These are phyloP conservation scores for Salix udensis DNA, from an alignment of 345 rosid genomes.

Conservation along the genomic window DNA sequence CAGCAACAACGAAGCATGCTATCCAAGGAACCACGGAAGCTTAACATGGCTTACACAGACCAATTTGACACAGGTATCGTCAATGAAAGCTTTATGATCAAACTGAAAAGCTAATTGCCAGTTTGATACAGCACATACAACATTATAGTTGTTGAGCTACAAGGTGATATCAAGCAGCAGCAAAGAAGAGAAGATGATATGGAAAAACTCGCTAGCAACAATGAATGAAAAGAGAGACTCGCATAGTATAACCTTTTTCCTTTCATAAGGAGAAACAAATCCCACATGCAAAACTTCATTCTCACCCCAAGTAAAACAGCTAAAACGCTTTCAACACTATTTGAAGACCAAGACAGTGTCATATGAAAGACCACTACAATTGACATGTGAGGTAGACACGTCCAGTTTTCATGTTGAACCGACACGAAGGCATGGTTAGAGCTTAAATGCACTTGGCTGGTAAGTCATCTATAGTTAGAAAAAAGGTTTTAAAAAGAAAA, in stretches of 20 bases:
- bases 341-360: neutral
- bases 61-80: neutral
- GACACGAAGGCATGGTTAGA: neutral
- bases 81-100: neutral
- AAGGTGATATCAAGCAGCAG: neutral
- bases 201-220: neutral
- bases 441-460: neutral
- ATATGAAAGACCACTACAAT: conserved; percentile 1
- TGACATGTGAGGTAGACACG: neutral
- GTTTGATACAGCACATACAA: neutral
- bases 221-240: neutral
- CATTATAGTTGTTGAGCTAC: neutral
- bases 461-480: neutral
- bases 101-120: neutral
- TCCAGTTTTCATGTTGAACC: neutral
- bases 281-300: neutral
- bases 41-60: neutral
- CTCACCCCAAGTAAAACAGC: neutral
- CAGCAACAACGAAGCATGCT: neutral
- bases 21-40: neutral
- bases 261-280: neutral
- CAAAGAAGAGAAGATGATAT: neutral
- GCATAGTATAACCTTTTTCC: neutral
- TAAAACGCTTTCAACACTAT: neutral
- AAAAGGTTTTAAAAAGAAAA: neutral